Evolutionary conservation across 1,139 yeast genomes (phyloP).

Genomic region (Hanseniaspora gamundiae): DNA sequence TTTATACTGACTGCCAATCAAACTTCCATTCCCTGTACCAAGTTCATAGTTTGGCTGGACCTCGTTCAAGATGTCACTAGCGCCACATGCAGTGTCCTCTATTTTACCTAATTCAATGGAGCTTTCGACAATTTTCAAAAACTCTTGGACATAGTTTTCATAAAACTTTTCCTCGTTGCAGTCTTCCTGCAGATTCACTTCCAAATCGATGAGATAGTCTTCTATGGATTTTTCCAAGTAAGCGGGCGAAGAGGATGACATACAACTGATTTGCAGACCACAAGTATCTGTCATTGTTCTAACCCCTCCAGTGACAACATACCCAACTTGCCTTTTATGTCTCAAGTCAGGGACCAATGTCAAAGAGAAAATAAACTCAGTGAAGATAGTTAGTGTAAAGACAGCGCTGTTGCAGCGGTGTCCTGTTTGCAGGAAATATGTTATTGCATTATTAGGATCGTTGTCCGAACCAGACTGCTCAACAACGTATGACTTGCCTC

Average conservation of each 20-base stretch:
- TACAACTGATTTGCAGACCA: slow-evolving; percentile 45
- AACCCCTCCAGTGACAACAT: slow-evolving; percentile 42
- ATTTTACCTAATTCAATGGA: slow-evolving; percentile 4
- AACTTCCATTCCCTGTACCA: background rate
- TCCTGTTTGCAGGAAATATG: slow-evolving; percentile 46
- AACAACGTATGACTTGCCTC: slow-evolving; percentile 28
- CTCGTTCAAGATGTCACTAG: slow-evolving; percentile 4
- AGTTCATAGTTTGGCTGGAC: slow-evolving; percentile 4
- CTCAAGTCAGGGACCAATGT: slow-evolving; percentile 37
- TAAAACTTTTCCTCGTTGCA: slow-evolving; percentile 28
- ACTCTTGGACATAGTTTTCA: slow-evolving; percentile 27
- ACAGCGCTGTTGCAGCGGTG: slow-evolving; percentile 24
- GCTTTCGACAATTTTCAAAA: slow-evolving; percentile 20
- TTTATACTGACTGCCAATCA: slow-evolving; percentile 15
- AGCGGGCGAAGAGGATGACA: slow-evolving; percentile 33
- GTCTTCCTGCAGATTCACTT: slow-evolving; percentile 14
- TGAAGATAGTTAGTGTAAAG: slow-evolving; percentile 32
- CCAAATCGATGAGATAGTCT: slow-evolving; percentile 33
- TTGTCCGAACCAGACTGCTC: slow-evolving; percentile 24
- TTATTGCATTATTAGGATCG: slow-evolving; percentile 40
- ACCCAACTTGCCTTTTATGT: slow-evolving; percentile 44
- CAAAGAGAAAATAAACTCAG: slow-evolving; percentile 33
- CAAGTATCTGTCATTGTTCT: slow-evolving; percentile 36
- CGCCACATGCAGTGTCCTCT: slow-evolving; percentile 3
- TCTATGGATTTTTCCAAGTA: slow-evolving; percentile 35